Base-by-base conservation (phyloP, 108 stramenopile genomes). In the Skeletonema marinoi region DNA sequence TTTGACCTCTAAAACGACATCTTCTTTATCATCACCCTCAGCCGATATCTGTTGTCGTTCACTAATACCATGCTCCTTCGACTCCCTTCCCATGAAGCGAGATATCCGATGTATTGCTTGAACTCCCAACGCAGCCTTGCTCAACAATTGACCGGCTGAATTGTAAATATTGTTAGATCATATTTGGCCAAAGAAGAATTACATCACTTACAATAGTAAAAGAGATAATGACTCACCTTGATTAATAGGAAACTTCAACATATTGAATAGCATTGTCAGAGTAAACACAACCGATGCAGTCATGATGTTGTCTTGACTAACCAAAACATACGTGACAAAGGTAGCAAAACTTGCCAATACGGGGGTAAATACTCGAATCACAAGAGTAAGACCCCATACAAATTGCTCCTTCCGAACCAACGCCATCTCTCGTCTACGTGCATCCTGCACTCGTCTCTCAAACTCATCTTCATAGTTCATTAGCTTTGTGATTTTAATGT, bases 401-500 rank as follows among this genome's bases (percentile, higher is more conserved):
- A 78, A 80, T 67, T 91, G 67, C 77, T 97, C 96, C 35, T 61
- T 86, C 25, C 82, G 58, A 1, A 92, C 44, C 31, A 78, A 74
- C 30, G 12, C 50, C 31, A 91, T 56, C 76, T 97, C 96, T 14
- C 56, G 16, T 1, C 73, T 39, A 16, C 93, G 56, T 6, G 41
- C 54, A 9, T 84, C 76, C 21, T 79, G 58, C 8, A 96, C 67
- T 2, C 90, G 59, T 32, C 81, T 31, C 10, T 69, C 14, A 68
- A 89, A 96, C 14, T 78, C 83, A 19, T 78, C 78, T 78, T 96
- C 94, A 69, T 90, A 91, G 48, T 88, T 82, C 67, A 92, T 96
- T 42, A 96, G 81, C 73, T 97, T 97, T 0, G 92, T 86, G 30
- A 92, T 78, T 65, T 88, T 88, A 77, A 95, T 92, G 12, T 88